Evolutionary conservation across 257 asterid species (phyloP).

Genomic region (Cordia subcordata): DNA sequence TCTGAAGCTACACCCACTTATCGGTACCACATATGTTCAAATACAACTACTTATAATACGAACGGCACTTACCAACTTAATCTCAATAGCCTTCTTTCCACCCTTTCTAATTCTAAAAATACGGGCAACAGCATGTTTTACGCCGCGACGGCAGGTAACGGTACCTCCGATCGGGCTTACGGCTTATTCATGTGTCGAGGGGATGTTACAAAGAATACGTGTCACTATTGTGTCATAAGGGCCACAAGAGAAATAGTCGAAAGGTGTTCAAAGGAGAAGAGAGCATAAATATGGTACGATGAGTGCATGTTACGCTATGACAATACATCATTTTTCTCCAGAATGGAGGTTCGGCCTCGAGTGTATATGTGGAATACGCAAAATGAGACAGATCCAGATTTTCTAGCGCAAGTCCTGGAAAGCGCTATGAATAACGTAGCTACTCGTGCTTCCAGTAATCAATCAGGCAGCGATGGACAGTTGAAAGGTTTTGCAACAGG

Average conservation of each 20-base stretch:
- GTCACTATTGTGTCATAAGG: neutral
- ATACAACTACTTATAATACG: neutral
- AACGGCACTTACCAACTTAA: slow-evolving; percentile 6
- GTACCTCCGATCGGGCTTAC: neutral
- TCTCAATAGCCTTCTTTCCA: slow-evolving; percentile 3
- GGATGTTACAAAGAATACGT: neutral
- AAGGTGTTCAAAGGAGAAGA: neutral
- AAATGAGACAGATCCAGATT: neutral
- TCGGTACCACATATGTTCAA: neutral
- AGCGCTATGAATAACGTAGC: neutral
- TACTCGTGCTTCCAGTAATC: neutral
- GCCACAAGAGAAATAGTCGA: neutral
- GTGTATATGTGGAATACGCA: no score
- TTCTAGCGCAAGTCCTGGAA: neutral
- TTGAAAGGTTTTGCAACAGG: slow-evolving; percentile 9
- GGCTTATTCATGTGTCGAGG: neutral
- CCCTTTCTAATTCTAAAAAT: neutral
- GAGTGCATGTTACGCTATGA: neutral
- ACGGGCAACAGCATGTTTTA: neutral
- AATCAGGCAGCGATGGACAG: neutral
- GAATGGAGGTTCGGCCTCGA: neutral
- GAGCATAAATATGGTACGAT: neutral
- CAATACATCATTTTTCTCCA: neutral
- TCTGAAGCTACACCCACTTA: neutral
- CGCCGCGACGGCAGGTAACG: neutral